phyloP scores from a whole-genome alignment of 805 yeast genomes.

The Clavispora vitiphila region DNA sequence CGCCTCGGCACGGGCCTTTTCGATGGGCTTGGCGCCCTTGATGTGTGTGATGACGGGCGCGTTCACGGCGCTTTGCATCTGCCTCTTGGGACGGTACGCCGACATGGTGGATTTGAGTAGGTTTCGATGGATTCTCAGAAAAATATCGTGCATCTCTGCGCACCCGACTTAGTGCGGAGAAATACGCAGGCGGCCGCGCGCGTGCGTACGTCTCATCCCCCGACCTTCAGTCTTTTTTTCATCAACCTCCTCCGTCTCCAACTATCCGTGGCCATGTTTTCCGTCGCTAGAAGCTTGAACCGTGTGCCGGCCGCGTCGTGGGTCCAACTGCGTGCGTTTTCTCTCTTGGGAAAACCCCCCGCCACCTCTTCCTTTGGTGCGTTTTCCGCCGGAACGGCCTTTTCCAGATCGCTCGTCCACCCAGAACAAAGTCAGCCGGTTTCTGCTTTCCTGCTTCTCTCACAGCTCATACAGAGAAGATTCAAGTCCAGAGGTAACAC shows the following conservation, averaged over 20 bases:
- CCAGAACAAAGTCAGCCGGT: constrained; percentile 7
- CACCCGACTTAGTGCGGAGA: constrained; percentile 2
- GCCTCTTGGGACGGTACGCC: constrained; percentile 37
- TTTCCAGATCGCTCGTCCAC: constrained; percentile 7
- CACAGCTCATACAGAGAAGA: constrained; percentile 49
- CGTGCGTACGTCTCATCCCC: constrained; percentile 3
- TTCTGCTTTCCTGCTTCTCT: constrained; percentile 19
- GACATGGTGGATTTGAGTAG: constrained; percentile 9
- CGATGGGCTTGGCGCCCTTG: constrained; percentile 22
- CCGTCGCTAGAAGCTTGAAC: neutral
- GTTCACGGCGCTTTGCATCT: constrained; percentile 40
- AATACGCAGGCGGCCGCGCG: neutral
- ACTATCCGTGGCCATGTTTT: neutral
- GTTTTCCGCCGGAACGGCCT: neutral
- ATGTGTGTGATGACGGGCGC: constrained; percentile 42
- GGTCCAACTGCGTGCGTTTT: constrained; percentile 8
- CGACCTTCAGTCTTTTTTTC: neutral
- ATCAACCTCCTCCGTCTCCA: neutral
- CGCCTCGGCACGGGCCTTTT: constrained; percentile 41
- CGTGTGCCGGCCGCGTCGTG: neutral
- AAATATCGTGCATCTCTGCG: constrained; percentile 1
- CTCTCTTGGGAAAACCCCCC: constrained; percentile 9
- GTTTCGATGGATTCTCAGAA: neutral
- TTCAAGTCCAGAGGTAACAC: constrained; percentile 92
- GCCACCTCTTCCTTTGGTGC: neutral